Evolutionary conservation across 23 red algal genomes (phyloP).

Genomic region (Gracilaria vermiculophylla): DNA sequence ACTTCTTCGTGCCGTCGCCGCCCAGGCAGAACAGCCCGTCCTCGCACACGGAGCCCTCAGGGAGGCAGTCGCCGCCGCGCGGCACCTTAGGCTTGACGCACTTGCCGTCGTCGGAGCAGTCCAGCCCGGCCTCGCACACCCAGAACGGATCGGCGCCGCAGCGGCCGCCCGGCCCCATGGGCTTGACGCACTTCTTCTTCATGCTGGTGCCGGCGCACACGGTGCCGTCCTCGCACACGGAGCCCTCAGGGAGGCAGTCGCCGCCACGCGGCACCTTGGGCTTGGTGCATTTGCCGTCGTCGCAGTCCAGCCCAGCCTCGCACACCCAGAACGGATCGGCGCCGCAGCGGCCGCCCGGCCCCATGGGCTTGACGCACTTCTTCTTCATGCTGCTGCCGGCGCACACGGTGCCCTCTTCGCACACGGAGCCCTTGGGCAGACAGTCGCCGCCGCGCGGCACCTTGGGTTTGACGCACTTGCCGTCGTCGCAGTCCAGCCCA

Average conservation of each 20-base stretch:
- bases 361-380: conserved; percentile 36
- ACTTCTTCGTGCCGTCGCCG: conserved; percentile 5
- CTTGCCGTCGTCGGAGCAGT: background rate
- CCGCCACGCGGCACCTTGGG: background rate
- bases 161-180: background rate
- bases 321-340: conserved; percentile 34
- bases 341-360: background rate
- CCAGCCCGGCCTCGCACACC: background rate
- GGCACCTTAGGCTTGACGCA: background rate
- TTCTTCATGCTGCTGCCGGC: background rate
- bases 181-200: conserved; percentile 26
- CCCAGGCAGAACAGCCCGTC: background rate
- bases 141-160: background rate
- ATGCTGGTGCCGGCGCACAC: conserved; percentile 1
- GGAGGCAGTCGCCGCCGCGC: background rate
- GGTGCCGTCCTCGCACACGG: background rate
- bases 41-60: conserved; percentile 2
- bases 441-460: background rate
- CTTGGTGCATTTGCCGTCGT: background rate
- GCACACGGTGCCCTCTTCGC: conserved; percentile 12
- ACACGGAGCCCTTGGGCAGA: background rate
- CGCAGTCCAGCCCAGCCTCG: background rate
- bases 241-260: background rate
- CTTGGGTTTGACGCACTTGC: background rate
- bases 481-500: conserved; percentile 3